Conservation (phyloP, 2,329 filamentous ascomycete genomes). For the Ambrosiella xylebori region DNA sequence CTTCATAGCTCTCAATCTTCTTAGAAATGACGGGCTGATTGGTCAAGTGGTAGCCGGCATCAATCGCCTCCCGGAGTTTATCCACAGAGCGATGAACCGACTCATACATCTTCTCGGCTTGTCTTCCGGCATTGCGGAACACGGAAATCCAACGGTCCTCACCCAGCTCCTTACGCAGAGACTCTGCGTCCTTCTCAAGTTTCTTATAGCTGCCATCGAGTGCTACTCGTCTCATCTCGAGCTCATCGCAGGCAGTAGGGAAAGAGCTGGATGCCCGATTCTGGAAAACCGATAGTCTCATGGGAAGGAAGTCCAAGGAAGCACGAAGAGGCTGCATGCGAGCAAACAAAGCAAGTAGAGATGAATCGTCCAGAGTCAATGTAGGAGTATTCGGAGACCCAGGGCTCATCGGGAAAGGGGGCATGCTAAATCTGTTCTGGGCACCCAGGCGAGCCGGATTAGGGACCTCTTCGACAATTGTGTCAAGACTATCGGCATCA, state of each 20-base stretch:
- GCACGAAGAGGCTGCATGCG: conserved; percentile 88
- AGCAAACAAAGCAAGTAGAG: conserved; percentile 75
- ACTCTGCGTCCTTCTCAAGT: conserved; percentile 78
- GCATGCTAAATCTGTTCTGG: conserved; percentile 44
- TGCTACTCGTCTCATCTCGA: conserved; percentile 55
- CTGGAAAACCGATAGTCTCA: conserved; percentile 80
- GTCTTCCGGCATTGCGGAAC: conserved; percentile 78
- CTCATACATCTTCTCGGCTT: conserved; percentile 93
- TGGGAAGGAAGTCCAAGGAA: conserved; percentile 86
- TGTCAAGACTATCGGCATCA: conserved; percentile 81
- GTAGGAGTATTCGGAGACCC: conserved; percentile 38
- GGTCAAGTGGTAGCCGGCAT: conserved; percentile 55
- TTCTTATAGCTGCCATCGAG: conserved; percentile 78
- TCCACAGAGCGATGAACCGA: conserved; percentile 75
- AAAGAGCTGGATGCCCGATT: conserved; percentile 61
- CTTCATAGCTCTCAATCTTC: conserved; percentile 84
- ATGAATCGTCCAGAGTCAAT: conserved; percentile 64
- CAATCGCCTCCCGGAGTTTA: conserved; percentile 67
- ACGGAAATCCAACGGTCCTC: conserved; percentile 95
- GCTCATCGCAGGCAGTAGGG: conserved; percentile 76
- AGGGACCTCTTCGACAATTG: conserved; percentile 78
- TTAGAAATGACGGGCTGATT: conserved; percentile 55
- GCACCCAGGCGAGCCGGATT: conserved; percentile 31
- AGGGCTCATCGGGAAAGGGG: conserved; percentile 45
- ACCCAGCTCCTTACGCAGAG: conserved; percentile 71